Evolutionary conservation across 768 basidiomycete species (phyloP).

Genomic region (Tephrocybe sp.): DNA sequence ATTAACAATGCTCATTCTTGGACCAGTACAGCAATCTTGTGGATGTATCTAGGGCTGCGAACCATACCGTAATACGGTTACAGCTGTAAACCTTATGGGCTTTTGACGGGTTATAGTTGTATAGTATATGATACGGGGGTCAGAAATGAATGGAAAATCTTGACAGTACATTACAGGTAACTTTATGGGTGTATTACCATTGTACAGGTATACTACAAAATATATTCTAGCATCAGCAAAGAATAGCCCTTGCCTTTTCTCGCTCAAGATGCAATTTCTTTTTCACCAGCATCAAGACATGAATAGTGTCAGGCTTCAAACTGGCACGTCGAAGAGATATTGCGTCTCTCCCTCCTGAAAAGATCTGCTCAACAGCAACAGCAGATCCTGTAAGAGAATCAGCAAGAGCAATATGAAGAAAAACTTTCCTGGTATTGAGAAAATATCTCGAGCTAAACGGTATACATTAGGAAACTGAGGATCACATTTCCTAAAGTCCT

Average conservation of each 20-base stretch:
- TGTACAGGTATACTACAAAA: too few relatives aligned
- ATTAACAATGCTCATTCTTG: conserved; percentile 24
- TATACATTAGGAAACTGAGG: conserved; percentile 7
- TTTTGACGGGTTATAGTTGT: neutral
- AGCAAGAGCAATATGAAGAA: too few relatives aligned
- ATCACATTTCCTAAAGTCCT: conserved; percentile 25
- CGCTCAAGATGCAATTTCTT: neutral
- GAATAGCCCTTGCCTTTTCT: neutral
- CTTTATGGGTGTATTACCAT: neutral
- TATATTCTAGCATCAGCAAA: too few relatives aligned
- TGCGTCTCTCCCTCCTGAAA: neutral
- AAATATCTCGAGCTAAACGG: neutral
- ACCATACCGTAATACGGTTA: too few relatives aligned
- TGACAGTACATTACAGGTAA: neutral
- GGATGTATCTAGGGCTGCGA: too few relatives aligned
- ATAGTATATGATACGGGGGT: neutral
- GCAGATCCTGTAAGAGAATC: neutral
- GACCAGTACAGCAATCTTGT: conserved; percentile 24
- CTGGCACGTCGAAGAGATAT: neutral
- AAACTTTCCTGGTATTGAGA: neutral
- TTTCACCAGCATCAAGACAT: neutral
- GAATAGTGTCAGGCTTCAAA: neutral
- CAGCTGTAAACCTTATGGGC: conserved; percentile 16
- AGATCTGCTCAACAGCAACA: neutral
- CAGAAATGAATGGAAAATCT: neutral